Conservation (phyloP, 2,329 filamentous ascomycete genomes). For the Cladobotryum mycophilum region DNA sequence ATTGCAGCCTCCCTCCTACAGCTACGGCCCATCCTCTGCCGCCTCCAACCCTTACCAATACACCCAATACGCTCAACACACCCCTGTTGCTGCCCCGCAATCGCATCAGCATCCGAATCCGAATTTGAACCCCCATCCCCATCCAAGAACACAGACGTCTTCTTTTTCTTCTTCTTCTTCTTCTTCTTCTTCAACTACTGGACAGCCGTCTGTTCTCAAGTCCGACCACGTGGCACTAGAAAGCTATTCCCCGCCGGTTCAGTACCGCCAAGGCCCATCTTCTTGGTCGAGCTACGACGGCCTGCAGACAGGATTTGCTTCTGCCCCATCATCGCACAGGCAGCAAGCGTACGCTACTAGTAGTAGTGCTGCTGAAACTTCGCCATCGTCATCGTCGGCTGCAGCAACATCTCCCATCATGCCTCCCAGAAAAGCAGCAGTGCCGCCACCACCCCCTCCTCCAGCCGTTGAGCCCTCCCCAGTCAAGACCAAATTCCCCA, state of each 20-base stretch:
- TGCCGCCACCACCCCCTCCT: slow-evolving; percentile 28
- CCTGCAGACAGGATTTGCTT: slow-evolving; percentile 12
- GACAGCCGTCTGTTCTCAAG: slow-evolving; percentile 7
- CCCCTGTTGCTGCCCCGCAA: slow-evolving; percentile 4
- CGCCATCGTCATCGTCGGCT: slow-evolving; percentile 9
- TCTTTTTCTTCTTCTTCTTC: too few species aligned
- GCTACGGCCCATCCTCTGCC: slow-evolving; percentile 15
- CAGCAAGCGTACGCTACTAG: background rate
- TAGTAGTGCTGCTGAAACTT: background rate
- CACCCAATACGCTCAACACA: background rate
- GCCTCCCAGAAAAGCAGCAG: slow-evolving; percentile 28
- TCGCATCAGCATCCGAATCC: background rate
- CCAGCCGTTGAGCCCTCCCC: slow-evolving; percentile 55
- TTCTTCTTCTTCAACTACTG: background rate
- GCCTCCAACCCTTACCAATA: slow-evolving; percentile 22
- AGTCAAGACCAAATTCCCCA: slow-evolving; percentile 93
- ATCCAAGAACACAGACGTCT: background rate
- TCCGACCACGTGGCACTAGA: slow-evolving; percentile 10
- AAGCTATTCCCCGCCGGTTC: slow-evolving; percentile 17
- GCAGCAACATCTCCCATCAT: slow-evolving; percentile 19
- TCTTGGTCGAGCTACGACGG: slow-evolving; percentile 14
- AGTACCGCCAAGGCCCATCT: slow-evolving; percentile 12
- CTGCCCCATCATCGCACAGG: slow-evolving; percentile 1
- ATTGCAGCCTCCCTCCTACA: slow-evolving; percentile 25
- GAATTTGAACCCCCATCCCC: slow-evolving; percentile 15